phyloP scores from a whole-genome alignment of 441 rosid genomes.

The Pelargonium australe region DNA sequence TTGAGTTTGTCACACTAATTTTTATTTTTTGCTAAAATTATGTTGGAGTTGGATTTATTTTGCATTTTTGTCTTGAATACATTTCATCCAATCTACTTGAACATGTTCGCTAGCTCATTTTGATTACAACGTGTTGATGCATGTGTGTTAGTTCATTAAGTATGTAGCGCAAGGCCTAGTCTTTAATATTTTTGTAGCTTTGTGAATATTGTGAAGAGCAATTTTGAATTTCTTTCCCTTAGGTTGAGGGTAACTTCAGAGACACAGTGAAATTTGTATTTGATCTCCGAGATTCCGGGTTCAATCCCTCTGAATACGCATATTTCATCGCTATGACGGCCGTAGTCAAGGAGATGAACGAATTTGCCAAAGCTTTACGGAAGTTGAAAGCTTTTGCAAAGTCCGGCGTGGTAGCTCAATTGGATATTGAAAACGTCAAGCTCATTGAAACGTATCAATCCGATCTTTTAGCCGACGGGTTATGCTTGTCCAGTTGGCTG shows the following conservation, averaged over 20 bases:
- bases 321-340: conserved; percentile 88
- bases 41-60: too few species aligned
- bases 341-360: conserved; percentile 81
- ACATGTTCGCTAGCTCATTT: too few species aligned
- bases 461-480: conserved; percentile 54
- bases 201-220: conserved; percentile 6
- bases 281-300: conserved; percentile 53
- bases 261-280: conserved; percentile 62
- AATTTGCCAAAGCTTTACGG: conserved; percentile 61
- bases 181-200: not conserved
- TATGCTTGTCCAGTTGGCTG: conserved; percentile 57
- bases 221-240: conserved; percentile 18
- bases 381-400: conserved; percentile 57
- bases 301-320: conserved; percentile 77
- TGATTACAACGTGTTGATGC: not conserved
- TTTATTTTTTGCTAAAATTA: too few species aligned
- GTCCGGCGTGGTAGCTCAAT: conserved; percentile 49
- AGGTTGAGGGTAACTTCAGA: conserved; percentile 77
- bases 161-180: not conserved
- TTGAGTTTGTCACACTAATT: not conserved
- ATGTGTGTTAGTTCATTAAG: not conserved
- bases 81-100: too few species aligned
- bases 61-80: too few species aligned
- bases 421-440: conserved; percentile 41
- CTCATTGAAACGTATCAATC: conserved; percentile 63